Evolutionary conservation across 257 asterid genomes (phyloP), one percentile per base, ranked within the genome.

Genomic region (Paulownia fortunei): DNA sequence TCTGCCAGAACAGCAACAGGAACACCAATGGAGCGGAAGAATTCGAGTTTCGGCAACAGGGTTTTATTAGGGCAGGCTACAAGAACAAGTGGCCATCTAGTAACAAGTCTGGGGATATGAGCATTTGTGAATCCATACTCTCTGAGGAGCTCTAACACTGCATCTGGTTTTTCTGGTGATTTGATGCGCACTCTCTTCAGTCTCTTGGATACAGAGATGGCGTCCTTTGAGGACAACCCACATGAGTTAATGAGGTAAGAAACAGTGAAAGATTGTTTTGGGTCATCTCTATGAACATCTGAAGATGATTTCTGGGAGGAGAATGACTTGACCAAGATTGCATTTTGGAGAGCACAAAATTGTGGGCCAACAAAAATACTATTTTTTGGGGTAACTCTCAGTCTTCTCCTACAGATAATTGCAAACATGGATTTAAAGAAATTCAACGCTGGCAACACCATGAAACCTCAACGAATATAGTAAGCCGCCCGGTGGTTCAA

Each of bases 41-140:
- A 83, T 11, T 83, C 58, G 68, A 83, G 62, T 47, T 83, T 83
- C 10, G 87, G 87, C 74, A 64, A 36, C 6, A 83, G 63, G 60
- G 70, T 76, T 41, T 58, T 74, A 34, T 49, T 6, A 11, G 75
- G 66, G n/a, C 64, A 26, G 55, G 74, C 56, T 2, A 6, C 7
- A 16, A 81, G 69, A 21, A 63, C 37, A n/a, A 3, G 58, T 11
- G 72, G 61, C 32, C 37, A 23, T 60, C 67, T 37, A 3, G 11
- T 13, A 16, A 77, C 66, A 41, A 81, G 62, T 16, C 39, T 64
- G 49, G 59, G 23, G 55, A 82, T 73, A 13, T 77, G 59, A 18
- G 68, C 32, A 34, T 72, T 64, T 1, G 70, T 72, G 60, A 82
- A 77, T 46, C 76, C 82, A 24, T 77, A 69, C 39, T 72, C 47